Evolutionary conservation across 345 rosid genomes (phyloP).

Genomic region (Dipteronia dyeriana): DNA sequence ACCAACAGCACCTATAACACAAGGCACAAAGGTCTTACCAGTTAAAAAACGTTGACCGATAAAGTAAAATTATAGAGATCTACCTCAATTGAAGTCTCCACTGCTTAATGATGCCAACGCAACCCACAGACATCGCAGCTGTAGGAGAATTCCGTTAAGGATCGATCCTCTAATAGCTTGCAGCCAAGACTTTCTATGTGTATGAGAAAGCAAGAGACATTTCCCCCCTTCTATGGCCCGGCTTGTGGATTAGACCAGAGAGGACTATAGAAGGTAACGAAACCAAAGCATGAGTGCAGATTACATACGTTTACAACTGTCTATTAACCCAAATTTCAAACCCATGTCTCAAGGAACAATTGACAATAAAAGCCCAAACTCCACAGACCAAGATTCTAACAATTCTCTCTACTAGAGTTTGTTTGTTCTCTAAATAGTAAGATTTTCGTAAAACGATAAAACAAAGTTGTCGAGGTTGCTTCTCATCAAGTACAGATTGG

Average conservation of each 20-base stretch:
- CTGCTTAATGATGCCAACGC: constrained; percentile 30
- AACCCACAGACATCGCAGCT: constrained; percentile 36
- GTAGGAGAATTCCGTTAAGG: constrained; percentile 23
- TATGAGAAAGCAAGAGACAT: constrained; percentile 25
- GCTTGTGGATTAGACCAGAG: constrained; percentile 22
- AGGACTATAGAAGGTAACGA: constrained; percentile 25
- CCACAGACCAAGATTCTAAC: constrained; percentile 36
- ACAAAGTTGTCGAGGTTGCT: constrained; percentile 28
- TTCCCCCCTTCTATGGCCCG: constrained; percentile 28
- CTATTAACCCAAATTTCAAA: constrained; percentile 43
- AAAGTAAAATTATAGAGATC: constrained; percentile 23
- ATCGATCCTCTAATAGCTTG: constrained; percentile 29
- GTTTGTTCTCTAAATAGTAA: constrained; percentile 31
- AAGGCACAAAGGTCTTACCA: neutral
- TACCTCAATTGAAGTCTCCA: constrained; percentile 44
- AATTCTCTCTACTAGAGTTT: constrained; percentile 33
- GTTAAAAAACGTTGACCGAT: neutral
- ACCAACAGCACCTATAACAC: constrained; percentile 12
- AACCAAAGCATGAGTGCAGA: constrained; percentile 31
- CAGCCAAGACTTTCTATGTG: constrained; percentile 26
- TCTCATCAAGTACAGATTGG: constrained; percentile 38
- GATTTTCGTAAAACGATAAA: constrained; percentile 31
- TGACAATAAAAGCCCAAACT: constrained; percentile 38
- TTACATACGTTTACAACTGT: constrained; percentile 33
- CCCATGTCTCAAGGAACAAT: constrained; percentile 42